These are phyloP conservation scores for Podila clonocystis DNA, from an alignment of 192 early-diverging fungal species.

Conservation along the genomic window DNA sequence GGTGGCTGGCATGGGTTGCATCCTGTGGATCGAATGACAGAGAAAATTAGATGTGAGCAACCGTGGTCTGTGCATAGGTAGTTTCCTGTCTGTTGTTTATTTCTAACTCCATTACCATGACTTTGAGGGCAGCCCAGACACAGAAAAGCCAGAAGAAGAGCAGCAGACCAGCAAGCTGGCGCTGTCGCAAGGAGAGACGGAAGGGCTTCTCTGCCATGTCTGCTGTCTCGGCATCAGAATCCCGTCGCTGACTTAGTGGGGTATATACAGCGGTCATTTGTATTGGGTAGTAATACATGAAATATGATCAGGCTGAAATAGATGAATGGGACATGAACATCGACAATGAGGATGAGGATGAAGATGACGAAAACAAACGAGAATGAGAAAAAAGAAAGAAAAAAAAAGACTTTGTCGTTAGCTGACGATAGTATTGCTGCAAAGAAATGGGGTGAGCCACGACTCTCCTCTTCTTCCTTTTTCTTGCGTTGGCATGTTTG, in stretches of 20 bases:
- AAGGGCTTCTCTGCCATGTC: not conserved
- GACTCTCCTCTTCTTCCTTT: too few relatives aligned
- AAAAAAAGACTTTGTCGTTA: not conserved
- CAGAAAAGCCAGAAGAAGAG: constrained; percentile 16
- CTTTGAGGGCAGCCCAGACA: constrained; percentile 9
- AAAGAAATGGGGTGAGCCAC: too few relatives aligned
- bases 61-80: not conserved
- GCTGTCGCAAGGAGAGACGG: constrained; percentile 8
- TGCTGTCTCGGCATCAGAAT: constrained; percentile 10
- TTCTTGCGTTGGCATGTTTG: too few relatives aligned
- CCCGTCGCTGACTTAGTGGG: constrained; percentile 9
- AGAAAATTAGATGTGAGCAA: not conserved
- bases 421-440: too few relatives aligned
- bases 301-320: not conserved
- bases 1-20: constrained; percentile 2
- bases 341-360: not conserved
- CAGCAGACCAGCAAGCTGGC: constrained; percentile 18
- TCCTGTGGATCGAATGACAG: not conserved
- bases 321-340: not conserved
- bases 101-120: constrained; percentile 1
- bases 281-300: not conserved
- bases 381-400: not conserved
- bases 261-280: constrained; percentile 13
- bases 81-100: not conserved
- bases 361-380: not conserved